phyloP scores from a whole-genome alignment of 2,329 filamentous ascomycete genomes.

The Gnomoniopsis smithogilvyi region DNA sequence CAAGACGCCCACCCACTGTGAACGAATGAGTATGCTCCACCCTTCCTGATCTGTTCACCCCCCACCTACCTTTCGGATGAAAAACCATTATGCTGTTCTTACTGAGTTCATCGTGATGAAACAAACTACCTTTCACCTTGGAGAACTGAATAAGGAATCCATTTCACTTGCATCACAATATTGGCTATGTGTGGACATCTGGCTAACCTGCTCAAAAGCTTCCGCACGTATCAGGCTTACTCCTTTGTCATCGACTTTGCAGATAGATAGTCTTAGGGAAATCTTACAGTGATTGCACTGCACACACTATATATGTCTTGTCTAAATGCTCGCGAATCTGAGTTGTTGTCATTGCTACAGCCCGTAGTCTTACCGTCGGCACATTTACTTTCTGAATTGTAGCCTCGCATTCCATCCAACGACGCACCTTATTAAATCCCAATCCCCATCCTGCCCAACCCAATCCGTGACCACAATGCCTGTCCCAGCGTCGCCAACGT shows the following conservation, averaged over 20 bases:
- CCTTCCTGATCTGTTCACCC: not conserved
- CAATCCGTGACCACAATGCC: constrained; percentile 92
- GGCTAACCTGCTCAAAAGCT: constrained; percentile 1
- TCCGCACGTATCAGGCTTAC: not conserved
- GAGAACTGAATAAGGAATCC: constrained; percentile 52
- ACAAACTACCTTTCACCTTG: constrained; percentile 53
- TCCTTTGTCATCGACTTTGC: not conserved
- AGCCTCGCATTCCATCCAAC: constrained; percentile 84
- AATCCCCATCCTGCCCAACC: constrained; percentile 83
- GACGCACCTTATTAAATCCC: constrained; percentile 84
- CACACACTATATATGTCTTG: not conserved
- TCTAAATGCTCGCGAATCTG: not conserved
- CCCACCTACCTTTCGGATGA: constrained; percentile 44
- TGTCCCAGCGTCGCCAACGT: constrained; percentile 69
- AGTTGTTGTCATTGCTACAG: not conserved
- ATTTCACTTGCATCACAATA: not conserved
- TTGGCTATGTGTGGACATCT: not conserved
- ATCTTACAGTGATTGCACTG: not conserved
- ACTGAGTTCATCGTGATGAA: constrained; percentile 56
- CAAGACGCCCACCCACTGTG: not conserved
- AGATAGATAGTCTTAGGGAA: not conserved
- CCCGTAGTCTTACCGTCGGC: not conserved
- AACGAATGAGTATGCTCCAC: constrained; percentile 6
- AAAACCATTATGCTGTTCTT: constrained; percentile 41
- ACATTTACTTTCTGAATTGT: constrained; percentile 36